Percentiles rank a stretch among this genome's conserved stretches.
Evolutionary conservation across 495 filamentous ascomycete species (phyloP).

Genomic region (Lophium mytilinum): DNA sequence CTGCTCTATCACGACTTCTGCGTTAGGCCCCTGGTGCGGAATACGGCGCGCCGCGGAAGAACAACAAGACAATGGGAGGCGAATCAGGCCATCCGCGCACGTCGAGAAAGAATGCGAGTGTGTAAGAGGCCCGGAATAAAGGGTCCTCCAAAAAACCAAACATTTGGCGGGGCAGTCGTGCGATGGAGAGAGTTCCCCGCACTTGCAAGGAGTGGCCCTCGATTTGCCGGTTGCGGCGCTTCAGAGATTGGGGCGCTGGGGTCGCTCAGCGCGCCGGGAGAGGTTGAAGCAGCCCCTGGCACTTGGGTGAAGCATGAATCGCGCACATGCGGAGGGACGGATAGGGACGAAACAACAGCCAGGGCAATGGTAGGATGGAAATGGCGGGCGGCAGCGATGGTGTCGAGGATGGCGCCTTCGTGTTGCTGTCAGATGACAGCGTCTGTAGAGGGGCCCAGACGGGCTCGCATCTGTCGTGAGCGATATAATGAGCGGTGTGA

Average conservation of each 20-base stretch:
- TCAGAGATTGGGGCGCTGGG: not conserved
- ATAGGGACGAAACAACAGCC: not conserved
- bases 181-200: slow-evolving; percentile 10
- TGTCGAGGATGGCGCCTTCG: not conserved
- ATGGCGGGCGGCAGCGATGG: not conserved
- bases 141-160: too few relatives aligned
- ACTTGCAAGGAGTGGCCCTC: not conserved
- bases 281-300: not conserved
- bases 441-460: not conserved
- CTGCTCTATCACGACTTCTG: too few relatives aligned
- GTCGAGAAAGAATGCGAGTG: too few relatives aligned
- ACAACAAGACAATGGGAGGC: too few relatives aligned
- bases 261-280: not conserved
- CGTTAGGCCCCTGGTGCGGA: too few relatives aligned
- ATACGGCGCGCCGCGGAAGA: too few relatives aligned
- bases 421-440: slow-evolving; percentile 4
- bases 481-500: slow-evolving; percentile 4
- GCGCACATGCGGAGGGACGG: not conserved
- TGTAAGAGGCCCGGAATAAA: too few relatives aligned
- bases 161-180: too few relatives aligned
- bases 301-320: not conserved
- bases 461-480: not conserved
- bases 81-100: too few relatives aligned
- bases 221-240: slow-evolving; percentile 19
- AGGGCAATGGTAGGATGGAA: not conserved